Conservation (phyloP, 352 stramenopile genomes). For the Pythium myriotylum region DNA sequence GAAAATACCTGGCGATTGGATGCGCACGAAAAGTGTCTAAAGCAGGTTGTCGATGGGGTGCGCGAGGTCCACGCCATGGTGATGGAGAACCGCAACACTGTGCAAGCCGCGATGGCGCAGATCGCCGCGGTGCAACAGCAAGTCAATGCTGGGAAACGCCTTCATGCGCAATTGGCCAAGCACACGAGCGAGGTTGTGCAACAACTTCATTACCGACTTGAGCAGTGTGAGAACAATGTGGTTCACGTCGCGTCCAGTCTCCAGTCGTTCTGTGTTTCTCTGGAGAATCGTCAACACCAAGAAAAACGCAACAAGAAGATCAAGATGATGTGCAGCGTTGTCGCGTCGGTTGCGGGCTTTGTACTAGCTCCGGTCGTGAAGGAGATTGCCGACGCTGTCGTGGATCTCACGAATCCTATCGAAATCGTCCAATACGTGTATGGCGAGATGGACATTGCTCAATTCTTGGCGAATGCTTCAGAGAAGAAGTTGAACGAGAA, state of each 20-base stretch:
- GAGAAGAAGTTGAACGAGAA: conserved; percentile 1
- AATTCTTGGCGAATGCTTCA: conserved; percentile 9
- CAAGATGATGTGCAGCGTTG: conserved; percentile 25
- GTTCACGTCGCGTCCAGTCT: conserved; percentile 20
- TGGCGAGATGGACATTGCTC: conserved; percentile 16
- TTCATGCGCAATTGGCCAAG: conserved; percentile 12
- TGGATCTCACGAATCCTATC: conserved; percentile 33
- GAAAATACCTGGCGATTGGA: conserved; percentile 26
- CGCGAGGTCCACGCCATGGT: conserved; percentile 19
- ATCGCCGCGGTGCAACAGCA: conserved; percentile 15
- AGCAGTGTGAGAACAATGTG: conserved; percentile 27
- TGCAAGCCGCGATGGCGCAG: conserved; percentile 7
- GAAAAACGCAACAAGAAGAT: conserved; percentile 28
- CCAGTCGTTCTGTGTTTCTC: conserved; percentile 14
- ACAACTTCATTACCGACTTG: conserved; percentile 17
- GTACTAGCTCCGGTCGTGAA: conserved; percentile 31
- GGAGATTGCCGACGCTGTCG: conserved; percentile 27
- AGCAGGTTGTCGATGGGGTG: conserved; percentile 20
- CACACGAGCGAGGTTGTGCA: conserved; percentile 12
- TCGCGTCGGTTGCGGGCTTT: conserved; percentile 29
- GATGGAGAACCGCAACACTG: conserved; percentile 19
- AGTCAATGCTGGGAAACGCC: conserved; percentile 6
- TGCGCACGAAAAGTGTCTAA: conserved; percentile 23
- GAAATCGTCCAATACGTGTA: conserved; percentile 25
- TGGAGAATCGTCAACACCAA: conserved; percentile 18